Conservation (phyloP, 495 filamentous ascomycete species). For the Penicillium paxilli region DNA sequence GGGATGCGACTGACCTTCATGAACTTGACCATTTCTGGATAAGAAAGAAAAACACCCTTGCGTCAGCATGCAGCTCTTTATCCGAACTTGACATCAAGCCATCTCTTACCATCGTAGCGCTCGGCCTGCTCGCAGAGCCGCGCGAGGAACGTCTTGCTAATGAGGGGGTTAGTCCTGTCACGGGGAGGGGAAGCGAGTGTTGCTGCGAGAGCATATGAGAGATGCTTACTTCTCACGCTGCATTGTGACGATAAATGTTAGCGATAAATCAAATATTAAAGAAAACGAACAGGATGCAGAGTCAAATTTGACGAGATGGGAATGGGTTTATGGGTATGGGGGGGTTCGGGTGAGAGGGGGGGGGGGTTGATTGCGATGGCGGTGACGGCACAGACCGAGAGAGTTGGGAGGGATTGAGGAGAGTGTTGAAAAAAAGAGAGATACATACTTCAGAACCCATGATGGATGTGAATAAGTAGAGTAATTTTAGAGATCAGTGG, state of each 20-base stretch:
- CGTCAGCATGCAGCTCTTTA: slow-evolving; percentile 22
- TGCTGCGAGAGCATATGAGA: not conserved
- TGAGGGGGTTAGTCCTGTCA: slow-evolving; percentile 37
- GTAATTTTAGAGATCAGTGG: slow-evolving; percentile 4
- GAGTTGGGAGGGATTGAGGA: slow-evolving; percentile 24
- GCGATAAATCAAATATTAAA: slow-evolving; percentile 13
- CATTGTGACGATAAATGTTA: slow-evolving; percentile 32
- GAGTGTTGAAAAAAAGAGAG: no score
- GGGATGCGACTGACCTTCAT: slow-evolving; percentile 77
- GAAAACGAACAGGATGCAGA: slow-evolving; percentile 1
- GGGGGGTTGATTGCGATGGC: slow-evolving; percentile 31
- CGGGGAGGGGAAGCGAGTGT: slow-evolving; percentile 10
- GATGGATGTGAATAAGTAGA: slow-evolving; percentile 24
- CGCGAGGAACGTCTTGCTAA: slow-evolving; percentile 99
- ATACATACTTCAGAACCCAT: slow-evolving; percentile 54
- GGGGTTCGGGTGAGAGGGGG: slow-evolving; percentile 12
- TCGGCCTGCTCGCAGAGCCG: slow-evolving; percentile 99
- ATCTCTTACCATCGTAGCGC: slow-evolving; percentile 97
- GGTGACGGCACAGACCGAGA: slow-evolving; percentile 35
- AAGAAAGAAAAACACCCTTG: slow-evolving; percentile 13
- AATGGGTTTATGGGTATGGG: not conserved
- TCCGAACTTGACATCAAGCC: slow-evolving; percentile 1
- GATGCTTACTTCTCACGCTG: slow-evolving; percentile 81
- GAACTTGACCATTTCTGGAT: slow-evolving; percentile 98
- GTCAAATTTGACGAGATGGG: slow-evolving; percentile 1